Conservation (phyloP, 192 early-diverging fungal genomes). For the Anaeromyces robustus region DNA sequence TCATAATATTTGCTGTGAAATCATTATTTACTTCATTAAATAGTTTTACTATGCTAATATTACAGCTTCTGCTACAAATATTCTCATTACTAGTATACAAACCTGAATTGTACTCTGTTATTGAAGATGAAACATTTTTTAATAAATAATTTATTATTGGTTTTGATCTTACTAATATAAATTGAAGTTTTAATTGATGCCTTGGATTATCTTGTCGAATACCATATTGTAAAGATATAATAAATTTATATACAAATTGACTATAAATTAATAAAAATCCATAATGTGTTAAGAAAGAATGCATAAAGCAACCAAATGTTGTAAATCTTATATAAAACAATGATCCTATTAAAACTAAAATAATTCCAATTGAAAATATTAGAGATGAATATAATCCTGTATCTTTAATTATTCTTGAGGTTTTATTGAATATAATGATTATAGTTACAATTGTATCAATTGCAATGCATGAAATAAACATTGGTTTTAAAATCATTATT, state of each 20-base stretch:
- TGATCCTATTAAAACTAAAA: neutral
- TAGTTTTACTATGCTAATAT: too few relatives aligned
- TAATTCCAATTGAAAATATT: neutral
- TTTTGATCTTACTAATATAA: neutral
- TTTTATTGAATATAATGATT: neutral
- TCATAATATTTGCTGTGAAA: too few relatives aligned
- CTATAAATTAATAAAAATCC: neutral
- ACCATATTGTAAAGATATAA: neutral
- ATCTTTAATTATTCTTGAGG: neutral
- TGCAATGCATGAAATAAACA: neutral
- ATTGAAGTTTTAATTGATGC: neutral
- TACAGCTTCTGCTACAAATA: too few relatives aligned
- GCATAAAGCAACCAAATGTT: neutral
- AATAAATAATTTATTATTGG: neutral
- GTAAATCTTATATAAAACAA: neutral
- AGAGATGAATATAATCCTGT: neutral
- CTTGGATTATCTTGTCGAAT: neutral
- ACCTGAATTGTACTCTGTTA: too few relatives aligned
- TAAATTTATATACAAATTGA: neutral
- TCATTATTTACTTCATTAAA: too few relatives aligned
- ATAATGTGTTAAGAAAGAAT: neutral
- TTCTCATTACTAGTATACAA: too few relatives aligned
- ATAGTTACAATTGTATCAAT: neutral
- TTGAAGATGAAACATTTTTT: too few relatives aligned
- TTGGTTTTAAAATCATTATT: neutral